Evolutionary conservation across 768 basidiomycete species (phyloP).

Genomic region (Thelephora ganbajun): DNA sequence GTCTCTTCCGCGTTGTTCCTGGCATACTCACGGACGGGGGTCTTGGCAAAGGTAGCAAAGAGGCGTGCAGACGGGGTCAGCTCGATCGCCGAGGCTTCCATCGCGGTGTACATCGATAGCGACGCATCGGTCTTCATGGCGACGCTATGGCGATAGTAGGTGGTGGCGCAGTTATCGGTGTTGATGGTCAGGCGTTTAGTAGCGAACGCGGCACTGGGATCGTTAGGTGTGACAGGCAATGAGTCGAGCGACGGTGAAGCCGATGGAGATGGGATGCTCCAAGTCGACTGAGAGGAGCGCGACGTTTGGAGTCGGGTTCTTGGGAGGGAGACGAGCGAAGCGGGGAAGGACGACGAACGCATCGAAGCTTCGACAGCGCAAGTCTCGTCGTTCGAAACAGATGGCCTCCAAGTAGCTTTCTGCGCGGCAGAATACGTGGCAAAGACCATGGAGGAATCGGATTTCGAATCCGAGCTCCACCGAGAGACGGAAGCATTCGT

Average conservation of each 20-base stretch:
- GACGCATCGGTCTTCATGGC: constrained; percentile 33
- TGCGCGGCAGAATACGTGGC: constrained; percentile 9
- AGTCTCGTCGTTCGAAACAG: constrained; percentile 8
- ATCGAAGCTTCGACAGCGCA: constrained; percentile 2
- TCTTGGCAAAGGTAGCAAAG: too few relatives aligned
- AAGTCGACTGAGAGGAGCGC: constrained; percentile 1
- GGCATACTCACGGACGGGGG: too few relatives aligned
- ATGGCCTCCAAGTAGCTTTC: constrained; percentile 9
- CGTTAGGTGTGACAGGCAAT: constrained; percentile 43
- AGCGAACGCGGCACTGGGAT: constrained; percentile 8
- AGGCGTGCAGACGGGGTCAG: too few relatives aligned
- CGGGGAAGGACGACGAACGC: constrained; percentile 11
- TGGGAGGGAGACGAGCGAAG: constrained; percentile 5
- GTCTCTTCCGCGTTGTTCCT: not conserved
- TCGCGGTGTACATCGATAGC: constrained; percentile 63
- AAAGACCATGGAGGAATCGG: constrained; percentile 19
- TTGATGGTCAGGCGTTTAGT: constrained; percentile 37
- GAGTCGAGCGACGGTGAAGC: constrained; percentile 30
- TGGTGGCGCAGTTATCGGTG: constrained; percentile 30
- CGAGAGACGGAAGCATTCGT: not conserved
- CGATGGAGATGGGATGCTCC: constrained; percentile 30
- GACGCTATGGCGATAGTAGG: constrained; percentile 31
- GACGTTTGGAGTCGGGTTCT: not conserved
- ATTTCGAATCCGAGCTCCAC: constrained; percentile 2
- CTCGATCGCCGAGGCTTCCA: constrained; percentile 22